Percentiles rank a stretch among this genome's conserved stretches.
Evolutionary conservation across 2,329 filamentous ascomycete genomes (phyloP).

Genomic region (Trichoderma semiorbis): DNA sequence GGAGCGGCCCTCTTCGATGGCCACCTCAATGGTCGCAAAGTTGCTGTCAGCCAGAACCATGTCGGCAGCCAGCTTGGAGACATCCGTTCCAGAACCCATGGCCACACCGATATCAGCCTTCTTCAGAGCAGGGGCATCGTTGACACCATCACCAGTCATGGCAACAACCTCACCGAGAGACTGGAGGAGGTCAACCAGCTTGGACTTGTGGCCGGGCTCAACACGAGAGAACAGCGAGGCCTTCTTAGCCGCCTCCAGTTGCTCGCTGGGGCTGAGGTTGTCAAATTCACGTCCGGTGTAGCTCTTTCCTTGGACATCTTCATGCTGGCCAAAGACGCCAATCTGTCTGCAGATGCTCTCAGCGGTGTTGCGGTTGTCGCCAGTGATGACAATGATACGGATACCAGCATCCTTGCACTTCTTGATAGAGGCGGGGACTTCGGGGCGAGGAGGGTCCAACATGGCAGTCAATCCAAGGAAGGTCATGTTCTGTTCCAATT

Average conservation of each 20-base stretch:
- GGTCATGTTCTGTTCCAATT: constrained; percentile 91
- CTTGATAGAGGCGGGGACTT: constrained; percentile 79
- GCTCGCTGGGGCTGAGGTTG: constrained; percentile 70
- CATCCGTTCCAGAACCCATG: constrained; percentile 97
- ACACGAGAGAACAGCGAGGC: constrained; percentile 95
- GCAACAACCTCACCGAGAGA: constrained; percentile 91
- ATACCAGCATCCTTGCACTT: constrained; percentile 93
- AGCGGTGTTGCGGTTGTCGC: constrained; percentile 95
- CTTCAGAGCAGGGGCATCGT: constrained; percentile 95
- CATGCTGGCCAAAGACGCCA: constrained; percentile 78
- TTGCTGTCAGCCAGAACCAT: constrained; percentile 99
- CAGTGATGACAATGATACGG: constrained; percentile 95
- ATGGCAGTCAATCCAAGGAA: constrained; percentile 91
- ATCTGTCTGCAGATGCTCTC: constrained; percentile 98
- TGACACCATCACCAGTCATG: constrained; percentile 99
- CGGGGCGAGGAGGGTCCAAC: constrained; percentile 92
- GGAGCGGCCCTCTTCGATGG: constrained; percentile 93
- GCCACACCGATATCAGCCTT: constrained; percentile 98
- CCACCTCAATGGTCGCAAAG: constrained; percentile 94
- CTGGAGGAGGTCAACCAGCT: constrained; percentile 93
- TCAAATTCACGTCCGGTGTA: constrained; percentile 96
- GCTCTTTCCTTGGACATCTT: constrained; percentile 87
- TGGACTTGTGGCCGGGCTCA: constrained; percentile 95
- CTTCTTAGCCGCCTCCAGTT: constrained; percentile 77
- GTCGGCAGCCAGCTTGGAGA: constrained; percentile 92